Conservation (phyloP, 176 grass and related monocot species). For the Triticum aestivum region DNA sequence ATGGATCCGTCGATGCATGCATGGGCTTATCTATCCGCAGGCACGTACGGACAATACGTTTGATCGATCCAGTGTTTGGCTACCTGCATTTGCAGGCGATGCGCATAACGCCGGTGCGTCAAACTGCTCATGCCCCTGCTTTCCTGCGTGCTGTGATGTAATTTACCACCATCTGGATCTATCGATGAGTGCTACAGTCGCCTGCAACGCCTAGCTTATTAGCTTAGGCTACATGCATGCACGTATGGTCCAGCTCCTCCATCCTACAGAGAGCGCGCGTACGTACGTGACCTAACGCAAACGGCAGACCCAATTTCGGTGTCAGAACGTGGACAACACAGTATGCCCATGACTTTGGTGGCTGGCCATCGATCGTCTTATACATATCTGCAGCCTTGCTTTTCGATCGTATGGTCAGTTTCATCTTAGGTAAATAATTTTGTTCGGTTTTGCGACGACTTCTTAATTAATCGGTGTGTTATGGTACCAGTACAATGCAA, state of each 20-base stretch:
- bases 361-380: not conserved
- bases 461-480: no score
- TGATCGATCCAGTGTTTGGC: not conserved
- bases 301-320: constrained; percentile 21
- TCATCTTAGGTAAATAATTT: not conserved
- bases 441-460: not conserved
- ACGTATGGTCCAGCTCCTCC: constrained; percentile 22
- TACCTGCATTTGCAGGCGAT: constrained; percentile 14
- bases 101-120: not conserved
- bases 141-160: not conserved
- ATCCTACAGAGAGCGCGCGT: not conserved
- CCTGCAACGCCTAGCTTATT: not conserved
- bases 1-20: not conserved
- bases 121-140: not conserved
- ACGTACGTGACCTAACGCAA: constrained; percentile 5
- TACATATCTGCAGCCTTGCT: no score
- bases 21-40: not conserved
- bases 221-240: not conserved
- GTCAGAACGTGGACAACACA: constrained; percentile 26
- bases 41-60: not conserved
- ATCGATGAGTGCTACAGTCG: not conserved
- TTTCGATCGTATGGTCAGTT: not conserved
- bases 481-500: not conserved
- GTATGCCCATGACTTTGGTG: not conserved
- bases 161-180: not conserved